Base-by-base conservation (phyloP, 2,329 filamentous ascomycete genomes). In the Ophiostoma sp. region DNA sequence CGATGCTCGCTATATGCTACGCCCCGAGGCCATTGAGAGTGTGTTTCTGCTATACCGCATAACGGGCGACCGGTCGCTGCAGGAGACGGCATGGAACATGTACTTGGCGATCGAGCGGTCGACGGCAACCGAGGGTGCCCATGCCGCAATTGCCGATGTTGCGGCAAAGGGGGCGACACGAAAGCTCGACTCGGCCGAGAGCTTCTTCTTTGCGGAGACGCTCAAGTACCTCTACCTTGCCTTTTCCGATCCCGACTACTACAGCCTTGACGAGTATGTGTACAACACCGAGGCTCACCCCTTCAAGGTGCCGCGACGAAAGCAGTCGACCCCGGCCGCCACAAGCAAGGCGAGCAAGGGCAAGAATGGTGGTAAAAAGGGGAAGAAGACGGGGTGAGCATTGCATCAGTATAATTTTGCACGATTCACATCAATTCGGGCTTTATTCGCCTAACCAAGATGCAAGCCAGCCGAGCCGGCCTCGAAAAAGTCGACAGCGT, bases 11-110 rank as follows among this genome's bases (percentile, higher is more conserved):
- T 89, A 88, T 73, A 83, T 75, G 36, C 62, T 93, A 76, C 83
- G 90, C 27, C 90, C 91, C 0, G 90, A 93, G 78, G 92, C 90
- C 0, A 85, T 92, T 36, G 90, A 93, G 77, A 89, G 85, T 65
- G 80, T 93, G 67, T 89, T 93, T 76, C 89, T 93, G 77, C 90
- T 93, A 87, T 93, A 90, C 84, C 86, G 90, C 67, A 90, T 93
- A 75, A 93, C 90, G 0, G 89, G 88, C 5, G 88, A 93, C 73
- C 83, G 85, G 15, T 86, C 85, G 67, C 92, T 93, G 77, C 83
- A 90, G 10, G 84, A 92, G 72, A 90, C 89, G 87, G 90, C 90
- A 20, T 93, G 90, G 90, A 83, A 89, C 74, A 93, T 93, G 84
- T 93, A 93, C 78, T 83, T 90, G 75, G 82, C 85, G 0, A 92